phyloP scores from a whole-genome alignment of 164 flowering plant species.

The Chloranthus sessilifolius region DNA sequence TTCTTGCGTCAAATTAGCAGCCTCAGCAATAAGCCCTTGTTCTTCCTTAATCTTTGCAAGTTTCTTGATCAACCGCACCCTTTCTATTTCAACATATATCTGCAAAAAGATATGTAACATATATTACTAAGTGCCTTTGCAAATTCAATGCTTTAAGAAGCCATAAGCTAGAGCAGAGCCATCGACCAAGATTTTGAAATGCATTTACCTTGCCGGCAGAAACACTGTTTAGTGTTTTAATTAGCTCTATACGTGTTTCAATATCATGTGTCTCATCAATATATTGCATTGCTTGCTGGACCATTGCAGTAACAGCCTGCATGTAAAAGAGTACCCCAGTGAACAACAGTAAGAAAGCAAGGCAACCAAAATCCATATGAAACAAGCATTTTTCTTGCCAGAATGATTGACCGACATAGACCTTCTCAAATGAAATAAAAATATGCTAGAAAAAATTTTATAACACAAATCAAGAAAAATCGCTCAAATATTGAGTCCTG shows the following conservation, averaged over 20 bases:
- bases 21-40: conserved; percentile 90
- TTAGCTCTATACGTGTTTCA: conserved; percentile 81
- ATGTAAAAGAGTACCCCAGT: no score
- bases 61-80: conserved; percentile 77
- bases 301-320: conserved; percentile 94
- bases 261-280: conserved; percentile 90
- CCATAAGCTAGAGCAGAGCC: background rate
- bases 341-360: no score
- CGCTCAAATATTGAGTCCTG: no score
- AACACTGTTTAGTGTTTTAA: conserved; percentile 81
- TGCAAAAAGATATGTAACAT: conserved; percentile 24
- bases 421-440: no score
- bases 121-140: no score
- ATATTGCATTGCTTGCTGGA: conserved; percentile 95
- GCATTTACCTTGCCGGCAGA: conserved; percentile 92
- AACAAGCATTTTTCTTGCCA: no score
- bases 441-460: no score
- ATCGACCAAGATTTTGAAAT: background rate
- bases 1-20: conserved; percentile 99
- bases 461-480: no score
- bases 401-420: no score
- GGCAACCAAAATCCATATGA: no score
- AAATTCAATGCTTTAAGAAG: background rate
- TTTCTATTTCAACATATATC: conserved; percentile 95
- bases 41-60: conserved; percentile 96